Conservation (phyloP, 2,329 filamentous ascomycete species). For the Ceratocystis huliohia region DNA sequence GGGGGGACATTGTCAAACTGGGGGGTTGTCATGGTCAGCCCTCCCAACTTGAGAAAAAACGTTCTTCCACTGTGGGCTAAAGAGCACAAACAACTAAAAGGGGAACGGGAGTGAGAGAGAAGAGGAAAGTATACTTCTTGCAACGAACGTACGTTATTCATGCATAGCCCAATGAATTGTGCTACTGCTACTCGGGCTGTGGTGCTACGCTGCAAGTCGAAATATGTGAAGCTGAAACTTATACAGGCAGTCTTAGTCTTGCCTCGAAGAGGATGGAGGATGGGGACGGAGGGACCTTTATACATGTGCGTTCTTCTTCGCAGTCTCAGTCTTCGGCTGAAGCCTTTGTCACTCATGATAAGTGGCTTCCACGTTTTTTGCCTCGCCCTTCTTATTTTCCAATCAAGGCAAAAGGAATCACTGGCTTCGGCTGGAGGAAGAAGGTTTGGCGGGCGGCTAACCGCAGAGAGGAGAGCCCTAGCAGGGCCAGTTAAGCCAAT, state of each 20-base stretch:
- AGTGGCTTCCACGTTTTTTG: constrained; percentile 9
- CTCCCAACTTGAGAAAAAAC: no score
- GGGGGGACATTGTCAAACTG: not conserved
- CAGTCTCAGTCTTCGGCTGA: not conserved
- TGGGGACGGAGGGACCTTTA: not conserved
- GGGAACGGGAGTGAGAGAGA: no score
- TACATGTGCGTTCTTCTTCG: not conserved
- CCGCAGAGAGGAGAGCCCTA: not conserved
- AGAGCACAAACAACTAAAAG: no score
- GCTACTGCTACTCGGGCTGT: not conserved
- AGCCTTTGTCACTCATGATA: not conserved
- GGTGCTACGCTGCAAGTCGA: not conserved
- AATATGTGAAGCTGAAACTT: not conserved
- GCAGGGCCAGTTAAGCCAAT: no score
- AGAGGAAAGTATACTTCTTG: no score
- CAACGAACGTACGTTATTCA: not conserved
- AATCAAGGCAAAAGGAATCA: not conserved
- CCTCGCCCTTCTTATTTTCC: not conserved
- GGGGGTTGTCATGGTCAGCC: not conserved
- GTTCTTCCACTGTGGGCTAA: no score
- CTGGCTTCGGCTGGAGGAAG: not conserved
- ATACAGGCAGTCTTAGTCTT: not conserved
- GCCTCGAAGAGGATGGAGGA: not conserved
- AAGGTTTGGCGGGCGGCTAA: not conserved
- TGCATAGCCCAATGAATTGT: not conserved